Base-by-base conservation (phyloP, 163 green algal species). In the Coccomyxa subellipsoidea region DNA sequence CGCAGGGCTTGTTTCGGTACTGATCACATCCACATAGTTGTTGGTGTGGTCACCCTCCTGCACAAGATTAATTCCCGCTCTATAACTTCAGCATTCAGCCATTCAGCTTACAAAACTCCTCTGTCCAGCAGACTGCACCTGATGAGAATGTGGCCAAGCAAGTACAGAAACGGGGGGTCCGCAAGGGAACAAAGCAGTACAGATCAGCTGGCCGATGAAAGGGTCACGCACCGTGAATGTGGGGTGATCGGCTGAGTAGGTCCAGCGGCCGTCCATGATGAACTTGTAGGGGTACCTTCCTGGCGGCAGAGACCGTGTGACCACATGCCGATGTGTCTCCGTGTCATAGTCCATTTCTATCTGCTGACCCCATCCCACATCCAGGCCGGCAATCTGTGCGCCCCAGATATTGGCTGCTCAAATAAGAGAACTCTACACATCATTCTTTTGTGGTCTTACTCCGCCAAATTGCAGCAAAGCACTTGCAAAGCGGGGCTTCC, bases 341-440 rank as follows among this genome's bases (percentile, higher is more conserved):
- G 81, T 35, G 80, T 95, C 87, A 9, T 76, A 77, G 53, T 85
- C 66, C 85, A 98, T 78, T 35, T 89, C 85, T 66, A 97, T 66
- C 69, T 87, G 87, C 80, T 92, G 84, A 77, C 95, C 91, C 95
- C 95, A 98, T 0, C 95, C 95, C 27, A 98, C 90, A 82, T 98
- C 95, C 81, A 98, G 53, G n/a, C 80, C 39, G 10, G 34, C 80
- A 69, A 83, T 7, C 53, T 83, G 69, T 66, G 36, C 25, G 8
- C 3, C 47, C 47, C 21, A 2, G 47, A 59, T 18, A 59, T 7
- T 18, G 15, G 0, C 47, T 59, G 15, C n/a, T n/a, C n/a, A n/a
- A n/a, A n/a, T n/a, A n/a, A n/a, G n/a, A n/a, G n/a, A n/a, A n/a
- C n/a, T n/a, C n/a, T n/a, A n/a, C n/a, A n/a, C n/a, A n/a, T n/a